Evolutionary conservation across 345 rosid species (phyloP), one percentile per base, ranked within the genome.

Genomic region (Linum tenue): DNA sequence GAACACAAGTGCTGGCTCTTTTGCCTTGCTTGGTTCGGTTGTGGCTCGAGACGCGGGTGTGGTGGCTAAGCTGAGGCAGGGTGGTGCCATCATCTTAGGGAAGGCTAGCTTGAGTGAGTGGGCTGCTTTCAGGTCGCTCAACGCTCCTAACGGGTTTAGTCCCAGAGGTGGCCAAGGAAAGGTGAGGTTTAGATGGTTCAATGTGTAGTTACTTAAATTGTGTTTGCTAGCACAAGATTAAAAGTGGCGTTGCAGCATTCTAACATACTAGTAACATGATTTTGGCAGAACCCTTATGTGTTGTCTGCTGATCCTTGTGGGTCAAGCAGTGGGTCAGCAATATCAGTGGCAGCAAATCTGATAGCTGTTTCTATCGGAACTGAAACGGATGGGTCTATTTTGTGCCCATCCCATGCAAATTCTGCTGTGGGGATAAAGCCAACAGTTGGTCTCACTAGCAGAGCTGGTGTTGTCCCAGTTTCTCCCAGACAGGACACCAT

Each of bases 81-180:
- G 80, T 3, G 84, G 86, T 7, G 87, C 83, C 12, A 64, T 85
- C 66, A 75, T 85, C 61, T 55, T 83, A 38, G 86, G 84, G 14
- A 85, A 85, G 76, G 77, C 84, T 15, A 83, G 88, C 81, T 16
- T 86, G 81, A 83, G 67, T 15, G 86, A 82, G 70, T 83, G 88
- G 91, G 76, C 86, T 17, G 0, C 37, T 58, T 69, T 72, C 15
- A 72, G 88, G 66, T 65, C 77, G 0, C 0, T 15, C 40, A 4
- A 0, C 2, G 39, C 39, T 36, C 82, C 86, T 1, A 70, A n/a
- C 59, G 88, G 83, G 37, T 82, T 76, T 73, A 73, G 84, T 69
- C 75, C 75, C 3, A 75, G 86, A 66, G 71, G 75, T 9, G 86
- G 91, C 12, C 85, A 76, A 37, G 88, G 83, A 69, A 80, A 69